phyloP scores from a whole-genome alignment of 2,329 filamentous ascomycete genomes.

The Cadophora gregata region DNA sequence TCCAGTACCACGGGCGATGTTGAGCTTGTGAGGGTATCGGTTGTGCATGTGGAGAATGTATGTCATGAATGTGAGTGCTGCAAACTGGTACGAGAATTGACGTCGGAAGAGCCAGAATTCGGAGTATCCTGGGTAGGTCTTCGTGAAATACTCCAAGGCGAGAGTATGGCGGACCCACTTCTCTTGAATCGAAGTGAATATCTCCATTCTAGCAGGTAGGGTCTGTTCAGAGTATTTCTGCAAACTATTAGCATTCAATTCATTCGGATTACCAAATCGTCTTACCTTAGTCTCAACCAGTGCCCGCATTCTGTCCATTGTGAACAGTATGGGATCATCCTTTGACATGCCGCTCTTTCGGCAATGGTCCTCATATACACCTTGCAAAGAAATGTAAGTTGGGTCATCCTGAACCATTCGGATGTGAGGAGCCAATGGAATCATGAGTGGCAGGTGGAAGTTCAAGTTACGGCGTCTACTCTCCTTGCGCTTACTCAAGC shows the following conservation, averaged over 20 bases:
- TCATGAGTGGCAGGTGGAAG: conserved; percentile 95
- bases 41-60: conserved; percentile 98
- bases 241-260: conserved; percentile 1
- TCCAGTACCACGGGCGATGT: conserved; percentile 84
- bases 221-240: conserved; percentile 74
- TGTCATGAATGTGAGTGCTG: conserved; percentile 96
- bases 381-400: conserved; percentile 92
- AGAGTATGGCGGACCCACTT: conserved; percentile 87
- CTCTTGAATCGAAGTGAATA: conserved; percentile 93
- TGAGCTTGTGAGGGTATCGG: conserved; percentile 94
- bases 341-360: conserved; percentile 85
- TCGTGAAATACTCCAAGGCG: conserved; percentile 87
- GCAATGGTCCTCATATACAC: conserved; percentile 96
- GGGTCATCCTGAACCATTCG: conserved; percentile 95
- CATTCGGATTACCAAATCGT: background rate
- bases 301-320: conserved; percentile 89
- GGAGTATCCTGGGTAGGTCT: conserved; percentile 83
- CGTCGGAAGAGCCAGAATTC: conserved; percentile 99
- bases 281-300: conserved; percentile 64
- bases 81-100: conserved; percentile 95
- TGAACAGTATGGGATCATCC: conserved; percentile 93
- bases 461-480: conserved; percentile 90
- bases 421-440: conserved; percentile 93
- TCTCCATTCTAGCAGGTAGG: conserved; percentile 79
- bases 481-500: conserved; percentile 91